Percentiles rank a stretch among this genome's conserved stretches.
Evolutionary conservation across 768 basidiomycete genomes (phyloP).

Genomic region (Leccinum subgranulosum): DNA sequence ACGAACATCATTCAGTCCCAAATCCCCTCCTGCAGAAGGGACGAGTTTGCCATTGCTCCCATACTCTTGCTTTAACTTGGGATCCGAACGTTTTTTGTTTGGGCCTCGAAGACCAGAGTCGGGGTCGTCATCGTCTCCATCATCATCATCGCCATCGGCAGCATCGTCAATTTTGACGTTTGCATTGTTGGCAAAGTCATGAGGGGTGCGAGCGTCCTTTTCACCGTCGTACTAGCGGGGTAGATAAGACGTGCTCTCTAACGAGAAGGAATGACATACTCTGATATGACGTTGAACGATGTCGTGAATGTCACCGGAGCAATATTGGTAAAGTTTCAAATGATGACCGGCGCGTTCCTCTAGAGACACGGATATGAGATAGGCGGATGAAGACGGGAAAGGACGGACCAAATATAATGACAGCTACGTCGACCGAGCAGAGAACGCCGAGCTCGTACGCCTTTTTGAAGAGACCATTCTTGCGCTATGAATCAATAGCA

Average conservation of each 20-base stretch:
- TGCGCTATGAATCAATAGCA: conserved; percentile 51
- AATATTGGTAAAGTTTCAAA: conserved; percentile 79
- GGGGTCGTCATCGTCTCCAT: conserved; percentile 32
- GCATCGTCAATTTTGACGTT: conserved; percentile 34
- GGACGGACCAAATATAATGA: conserved; percentile 77
- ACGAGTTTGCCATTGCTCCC: conserved; percentile 17
- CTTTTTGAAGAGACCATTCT: conserved; percentile 90
- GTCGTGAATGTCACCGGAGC: conserved; percentile 65
- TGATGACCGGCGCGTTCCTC: conserved; percentile 79
- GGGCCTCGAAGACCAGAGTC: conserved; percentile 19
- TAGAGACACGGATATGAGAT: conserved; percentile 29
- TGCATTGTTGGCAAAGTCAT: conserved; percentile 44
- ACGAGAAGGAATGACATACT: conserved; percentile 27
- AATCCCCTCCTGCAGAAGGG: conserved; percentile 16
- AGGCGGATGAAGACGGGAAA: conserved; percentile 3
- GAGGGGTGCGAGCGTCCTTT: conserved; percentile 45
- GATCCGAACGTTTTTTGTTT: conserved; percentile 22
- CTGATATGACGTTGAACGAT: conserved; percentile 68
- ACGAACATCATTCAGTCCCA: conserved; percentile 27
- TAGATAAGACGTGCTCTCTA: conserved; percentile 10
- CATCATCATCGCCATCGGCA: conserved; percentile 41
- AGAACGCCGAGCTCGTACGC: conserved; percentile 89
- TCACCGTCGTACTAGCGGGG: conserved; percentile 47
- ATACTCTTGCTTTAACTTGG: conserved; percentile 32
- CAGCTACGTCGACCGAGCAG: conserved; percentile 84